Evolutionary conservation across 495 filamentous ascomycete species (phyloP).

Genomic region (Parathielavia appendiculata): DNA sequence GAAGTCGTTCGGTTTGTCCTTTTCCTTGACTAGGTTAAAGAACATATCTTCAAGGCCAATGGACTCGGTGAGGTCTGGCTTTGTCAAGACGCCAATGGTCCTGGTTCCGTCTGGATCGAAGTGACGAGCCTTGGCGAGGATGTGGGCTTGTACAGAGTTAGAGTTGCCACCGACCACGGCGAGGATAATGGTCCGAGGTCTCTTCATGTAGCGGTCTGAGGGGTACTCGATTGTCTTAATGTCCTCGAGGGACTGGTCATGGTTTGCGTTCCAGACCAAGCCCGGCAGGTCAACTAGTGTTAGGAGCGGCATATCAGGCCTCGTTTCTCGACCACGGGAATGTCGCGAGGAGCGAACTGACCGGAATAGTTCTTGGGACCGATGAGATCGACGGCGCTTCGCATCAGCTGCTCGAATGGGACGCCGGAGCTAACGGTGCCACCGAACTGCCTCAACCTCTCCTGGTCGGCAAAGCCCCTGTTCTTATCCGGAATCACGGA

Average conservation of each 20-base stretch:
- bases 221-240: conserved; percentile 43
- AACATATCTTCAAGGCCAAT: conserved; percentile 46
- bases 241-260: conserved; percentile 43
- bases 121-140: conserved; percentile 42
- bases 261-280: conserved; percentile 45
- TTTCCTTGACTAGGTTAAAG: conserved; percentile 52
- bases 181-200: conserved; percentile 48
- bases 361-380: conserved; percentile 37
- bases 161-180: conserved; percentile 50
- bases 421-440: conserved; percentile 27
- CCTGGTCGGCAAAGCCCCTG: conserved; percentile 32
- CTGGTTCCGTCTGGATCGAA: conserved; percentile 41
- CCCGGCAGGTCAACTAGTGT: conserved; percentile 56
- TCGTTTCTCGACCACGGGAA: conserved; percentile 49
- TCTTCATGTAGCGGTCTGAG: conserved; percentile 48
- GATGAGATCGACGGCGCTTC: conserved; percentile 35
- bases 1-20: conserved; percentile 48
- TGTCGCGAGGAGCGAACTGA: conserved; percentile 41
- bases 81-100: conserved; percentile 51
- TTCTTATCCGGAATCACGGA: conserved; percentile 49
- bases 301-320: conserved; percentile 51
- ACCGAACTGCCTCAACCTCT: conserved; percentile 44
- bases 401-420: conserved; percentile 35
- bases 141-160: conserved; percentile 47
- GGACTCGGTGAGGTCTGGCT: conserved; percentile 46